These are phyloP conservation scores for Conticribra weissflogii DNA, from an alignment of 108 stramenopile genomes.

Conservation along the genomic window DNA sequence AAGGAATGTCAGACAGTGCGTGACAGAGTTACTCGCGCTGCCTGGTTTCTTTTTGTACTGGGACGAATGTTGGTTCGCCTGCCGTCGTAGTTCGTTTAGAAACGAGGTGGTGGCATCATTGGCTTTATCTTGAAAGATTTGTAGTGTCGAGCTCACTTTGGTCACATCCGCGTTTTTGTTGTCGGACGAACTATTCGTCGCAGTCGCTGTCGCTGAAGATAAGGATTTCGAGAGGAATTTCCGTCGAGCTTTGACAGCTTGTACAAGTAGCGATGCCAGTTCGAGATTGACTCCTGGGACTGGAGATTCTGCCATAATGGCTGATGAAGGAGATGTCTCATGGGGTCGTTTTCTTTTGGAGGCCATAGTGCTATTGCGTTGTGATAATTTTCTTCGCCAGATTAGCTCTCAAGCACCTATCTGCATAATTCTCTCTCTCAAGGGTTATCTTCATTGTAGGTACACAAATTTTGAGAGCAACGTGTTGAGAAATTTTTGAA, in stretches of 20 bases:
- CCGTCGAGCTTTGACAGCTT: slow-evolving; percentile 32
- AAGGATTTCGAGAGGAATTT: slow-evolving; percentile 37
- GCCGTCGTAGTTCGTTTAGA: slow-evolving; percentile 25
- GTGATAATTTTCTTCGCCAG: no score
- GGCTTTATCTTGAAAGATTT: slow-evolving; percentile 11
- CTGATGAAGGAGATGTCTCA: not conserved
- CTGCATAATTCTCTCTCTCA: no score
- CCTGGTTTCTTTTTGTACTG: slow-evolving; percentile 3
- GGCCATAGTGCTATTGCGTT: no score
- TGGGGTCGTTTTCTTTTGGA: not conserved
- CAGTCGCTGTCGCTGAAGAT: not conserved
- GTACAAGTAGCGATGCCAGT: slow-evolving; percentile 33
- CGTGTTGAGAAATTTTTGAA: not conserved
- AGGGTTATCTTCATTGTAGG: no score
- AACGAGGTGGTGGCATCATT: slow-evolving; percentile 35
- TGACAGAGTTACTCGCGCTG: slow-evolving; percentile 22
- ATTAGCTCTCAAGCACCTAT: no score
- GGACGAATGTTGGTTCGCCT: slow-evolving; percentile 9
- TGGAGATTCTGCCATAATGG: slow-evolving; percentile 21
- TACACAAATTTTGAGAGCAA: no score
- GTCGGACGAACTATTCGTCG: not conserved
- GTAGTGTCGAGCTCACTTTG: not conserved
- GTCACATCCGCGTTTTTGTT: not conserved
- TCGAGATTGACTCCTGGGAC: slow-evolving; percentile 32
- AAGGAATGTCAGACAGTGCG: slow-evolving; percentile 31